A percentile compares a stretch with the other conserved stretches of the same genome.
Conservation (phyloP, 2,329 filamentous ascomycete genomes). For the Aureobasidium sp. region DNA sequence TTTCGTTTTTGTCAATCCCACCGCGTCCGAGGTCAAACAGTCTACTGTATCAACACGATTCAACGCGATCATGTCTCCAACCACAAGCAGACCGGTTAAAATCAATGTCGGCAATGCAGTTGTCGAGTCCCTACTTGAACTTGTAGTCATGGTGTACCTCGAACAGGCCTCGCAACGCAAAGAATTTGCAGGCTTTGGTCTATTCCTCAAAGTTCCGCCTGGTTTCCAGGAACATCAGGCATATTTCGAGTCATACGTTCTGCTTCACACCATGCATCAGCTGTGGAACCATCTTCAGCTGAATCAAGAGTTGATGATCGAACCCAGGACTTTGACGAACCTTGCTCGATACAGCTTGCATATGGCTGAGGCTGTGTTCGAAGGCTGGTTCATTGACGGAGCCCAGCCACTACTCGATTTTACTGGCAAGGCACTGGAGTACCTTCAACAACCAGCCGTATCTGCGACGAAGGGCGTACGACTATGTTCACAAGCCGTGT, state of each 20-base stretch:
- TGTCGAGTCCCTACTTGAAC: slow-evolving; percentile 67
- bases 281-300: slow-evolving; percentile 63
- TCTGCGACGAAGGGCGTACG: slow-evolving; percentile 76
- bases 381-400: slow-evolving; percentile 93
- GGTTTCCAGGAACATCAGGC: slow-evolving; percentile 92
- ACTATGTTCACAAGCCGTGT: slow-evolving; percentile 79
- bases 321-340: slow-evolving; percentile 81
- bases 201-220: slow-evolving; percentile 83
- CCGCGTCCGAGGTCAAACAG: slow-evolving; percentile 48
- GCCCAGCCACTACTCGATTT: slow-evolving; percentile 80
- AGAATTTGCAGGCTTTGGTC: slow-evolving; percentile 79
- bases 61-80: slow-evolving; percentile 55
- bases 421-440: slow-evolving; percentile 75
- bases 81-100: slow-evolving; percentile 40
- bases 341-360: slow-evolving; percentile 73
- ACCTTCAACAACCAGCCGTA: slow-evolving; percentile 78
- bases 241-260: slow-evolving; percentile 86
- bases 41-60: slow-evolving; percentile 55
- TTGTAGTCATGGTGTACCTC: slow-evolving; percentile 72
- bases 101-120: slow-evolving; percentile 59
- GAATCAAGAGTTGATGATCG: slow-evolving; percentile 64
- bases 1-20: slow-evolving; percentile 77
- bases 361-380: slow-evolving; percentile 83
- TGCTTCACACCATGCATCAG: slow-evolving; percentile 66
- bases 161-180: slow-evolving; percentile 82